Conservation (phyloP, 257 asterid species). For the Haberlea rhodopensis region DNA sequence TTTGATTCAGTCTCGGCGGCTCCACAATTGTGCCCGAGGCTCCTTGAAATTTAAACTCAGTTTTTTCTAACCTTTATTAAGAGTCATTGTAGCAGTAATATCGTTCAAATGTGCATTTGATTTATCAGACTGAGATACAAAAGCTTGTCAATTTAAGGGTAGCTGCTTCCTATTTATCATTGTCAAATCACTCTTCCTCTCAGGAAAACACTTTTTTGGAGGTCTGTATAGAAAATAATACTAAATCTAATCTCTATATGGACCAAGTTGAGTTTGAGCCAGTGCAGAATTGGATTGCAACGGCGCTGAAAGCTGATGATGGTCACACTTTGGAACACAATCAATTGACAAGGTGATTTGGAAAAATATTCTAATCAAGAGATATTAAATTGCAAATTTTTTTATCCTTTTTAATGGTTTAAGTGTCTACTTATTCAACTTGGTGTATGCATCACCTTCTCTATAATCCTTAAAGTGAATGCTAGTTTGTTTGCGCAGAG, state of each 20-base stretch:
- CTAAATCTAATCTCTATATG: slow-evolving; percentile 92
- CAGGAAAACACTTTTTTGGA: slow-evolving; percentile 90
- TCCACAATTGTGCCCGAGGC: slow-evolving; percentile 16
- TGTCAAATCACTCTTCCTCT: slow-evolving; percentile 31
- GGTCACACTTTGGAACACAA: slow-evolving; percentile 45
- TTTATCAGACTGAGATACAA: slow-evolving; percentile 19
- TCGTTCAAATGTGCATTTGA: slow-evolving; percentile 23
- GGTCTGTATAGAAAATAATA: slow-evolving; percentile 95
- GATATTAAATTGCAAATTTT: neutral
- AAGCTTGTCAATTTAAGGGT: slow-evolving; percentile 19
- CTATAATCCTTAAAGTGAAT: slow-evolving; percentile 12
- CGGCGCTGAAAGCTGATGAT: slow-evolving; percentile 51
- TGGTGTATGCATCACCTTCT: slow-evolving; percentile 20
- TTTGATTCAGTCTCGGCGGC: slow-evolving; percentile 17
- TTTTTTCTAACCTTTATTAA: slow-evolving; percentile 15
- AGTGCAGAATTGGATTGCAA: slow-evolving; percentile 82
- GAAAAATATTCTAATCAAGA: slow-evolving; percentile 15
- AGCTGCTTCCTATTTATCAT: slow-evolving; percentile 25
- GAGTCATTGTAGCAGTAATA: slow-evolving; percentile 21
- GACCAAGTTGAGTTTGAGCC: slow-evolving; percentile 99
- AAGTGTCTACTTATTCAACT: slow-evolving; percentile 18
- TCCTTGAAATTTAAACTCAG: slow-evolving; percentile 2
- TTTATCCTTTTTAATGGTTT: neutral
- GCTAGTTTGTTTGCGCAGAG: slow-evolving; percentile 45
- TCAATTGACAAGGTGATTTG: slow-evolving; percentile 46